These are phyloP conservation scores for Amanita brunnescens DNA, from an alignment of 768 basidiomycete genomes.

Conservation along the genomic window DNA sequence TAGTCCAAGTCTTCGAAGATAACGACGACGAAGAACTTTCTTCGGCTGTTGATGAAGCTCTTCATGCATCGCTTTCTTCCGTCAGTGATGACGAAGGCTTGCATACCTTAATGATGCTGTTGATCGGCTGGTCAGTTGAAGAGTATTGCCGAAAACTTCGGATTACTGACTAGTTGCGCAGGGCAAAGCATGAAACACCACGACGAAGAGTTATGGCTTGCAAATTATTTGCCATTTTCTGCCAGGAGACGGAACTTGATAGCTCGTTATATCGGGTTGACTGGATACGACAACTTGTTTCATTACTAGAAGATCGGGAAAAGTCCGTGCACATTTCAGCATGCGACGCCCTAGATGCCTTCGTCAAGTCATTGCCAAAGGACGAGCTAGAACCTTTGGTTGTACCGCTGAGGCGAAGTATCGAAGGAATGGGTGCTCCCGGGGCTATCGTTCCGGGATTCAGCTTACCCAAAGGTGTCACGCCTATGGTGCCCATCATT, in stretches of 20 bases:
- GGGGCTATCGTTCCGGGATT: conserved; percentile 80
- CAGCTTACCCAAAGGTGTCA: conserved; percentile 73
- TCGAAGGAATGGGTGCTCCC: conserved; percentile 77
- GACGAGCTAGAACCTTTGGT: conserved; percentile 90
- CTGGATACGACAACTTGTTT: conserved; percentile 87
- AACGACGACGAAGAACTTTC: conserved; percentile 61
- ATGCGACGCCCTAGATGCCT: conserved; percentile 73
- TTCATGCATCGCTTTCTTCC: conserved; percentile 66
- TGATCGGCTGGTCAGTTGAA: conserved; percentile 76
- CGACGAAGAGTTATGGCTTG: conserved; percentile 72
- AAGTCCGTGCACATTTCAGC: conserved; percentile 75
- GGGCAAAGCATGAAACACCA: conserved; percentile 73
- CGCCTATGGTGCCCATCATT: conserved; percentile 78
- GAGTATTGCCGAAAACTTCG: neutral
- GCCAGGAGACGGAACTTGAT: conserved; percentile 76
- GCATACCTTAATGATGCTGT: conserved; percentile 79
- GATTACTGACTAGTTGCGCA: conserved; percentile 20
- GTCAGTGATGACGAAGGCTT: conserved; percentile 82
- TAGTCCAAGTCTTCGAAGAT: conserved; percentile 71
- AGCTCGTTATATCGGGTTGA: conserved; percentile 81
- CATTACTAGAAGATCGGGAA: conserved; percentile 71
- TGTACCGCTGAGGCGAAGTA: conserved; percentile 78
- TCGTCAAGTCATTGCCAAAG: conserved; percentile 87
- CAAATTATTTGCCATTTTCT: conserved; percentile 72
- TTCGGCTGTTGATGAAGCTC: conserved; percentile 65